These are phyloP conservation scores for Buddleja alternifolia DNA, from an alignment of 257 asterid species.

Conservation along the genomic window DNA sequence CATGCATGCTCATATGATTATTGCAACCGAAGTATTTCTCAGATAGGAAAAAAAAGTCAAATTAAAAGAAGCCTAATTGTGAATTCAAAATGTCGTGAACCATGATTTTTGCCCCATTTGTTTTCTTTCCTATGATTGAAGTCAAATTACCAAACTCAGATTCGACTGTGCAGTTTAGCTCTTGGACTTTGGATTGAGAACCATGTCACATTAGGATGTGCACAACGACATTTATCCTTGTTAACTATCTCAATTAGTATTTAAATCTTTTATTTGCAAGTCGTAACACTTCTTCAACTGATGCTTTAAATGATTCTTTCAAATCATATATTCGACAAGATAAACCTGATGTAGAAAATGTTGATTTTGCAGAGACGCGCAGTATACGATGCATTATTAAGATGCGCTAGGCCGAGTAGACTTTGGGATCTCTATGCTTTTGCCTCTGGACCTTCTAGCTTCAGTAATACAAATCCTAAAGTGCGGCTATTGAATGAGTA, in stretches of 20 bases:
- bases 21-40: too few relatives aligned
- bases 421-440: constrained; percentile 95
- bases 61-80: too few relatives aligned
- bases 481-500: constrained; percentile 85
- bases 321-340: constrained; percentile 13
- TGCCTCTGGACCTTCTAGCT: constrained; percentile 64
- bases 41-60: too few relatives aligned
- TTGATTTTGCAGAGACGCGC: constrained; percentile 80
- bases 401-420: constrained; percentile 76
- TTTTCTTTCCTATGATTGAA: not conserved
- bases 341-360: constrained; percentile 29
- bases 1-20: too few relatives aligned
- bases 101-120: not conserved
- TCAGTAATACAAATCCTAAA: constrained; percentile 61
- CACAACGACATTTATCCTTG: constrained; percentile 7
- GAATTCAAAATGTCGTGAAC: not conserved
- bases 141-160: not conserved
- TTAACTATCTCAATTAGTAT: not conserved
- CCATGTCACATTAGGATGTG: not conserved
- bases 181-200: not conserved
- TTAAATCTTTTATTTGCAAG: not conserved
- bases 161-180: not conserved
- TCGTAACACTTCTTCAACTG: constrained; percentile 10
- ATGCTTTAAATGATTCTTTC: constrained; percentile 16
- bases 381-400: constrained; percentile 72